phyloP scores from a whole-genome alignment of 305 asterid genomes.

The Andrographis paniculata region DNA sequence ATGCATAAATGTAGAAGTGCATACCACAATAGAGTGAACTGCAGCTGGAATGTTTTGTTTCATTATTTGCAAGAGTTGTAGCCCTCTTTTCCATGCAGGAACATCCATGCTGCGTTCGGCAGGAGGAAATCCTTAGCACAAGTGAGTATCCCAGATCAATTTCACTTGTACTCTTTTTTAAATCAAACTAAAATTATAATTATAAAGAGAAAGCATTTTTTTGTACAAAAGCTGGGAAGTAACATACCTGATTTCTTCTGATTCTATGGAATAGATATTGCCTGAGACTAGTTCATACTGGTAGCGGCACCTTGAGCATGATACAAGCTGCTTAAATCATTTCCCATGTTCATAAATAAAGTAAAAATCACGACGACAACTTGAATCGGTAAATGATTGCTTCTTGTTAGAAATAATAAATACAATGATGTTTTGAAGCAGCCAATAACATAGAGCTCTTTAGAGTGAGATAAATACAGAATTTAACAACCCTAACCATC shows the following conservation, averaged over 20 bases:
- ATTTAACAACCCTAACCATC: too few relatives aligned
- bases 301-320: conserved; percentile 93
- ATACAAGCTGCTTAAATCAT: conserved; percentile 50
- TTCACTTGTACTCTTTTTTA: conserved; percentile 18
- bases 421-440: too few relatives aligned
- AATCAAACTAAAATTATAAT: not conserved
- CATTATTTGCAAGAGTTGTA: conserved; percentile 56
- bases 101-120: conserved; percentile 99
- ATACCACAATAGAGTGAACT: conserved; percentile 90
- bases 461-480: too few relatives aligned
- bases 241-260: conserved; percentile 83
- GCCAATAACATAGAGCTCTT: too few relatives aligned
- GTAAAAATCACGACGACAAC: conserved; percentile 4
- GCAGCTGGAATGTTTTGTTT: conserved; percentile 86
- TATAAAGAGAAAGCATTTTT: conserved; percentile 15
- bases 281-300: conserved; percentile 90
- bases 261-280: conserved; percentile 57
- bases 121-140: conserved; percentile 99
- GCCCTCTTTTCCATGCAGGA: conserved; percentile 93
- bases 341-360: conserved; percentile 17
- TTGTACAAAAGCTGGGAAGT: conserved; percentile 11
- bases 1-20: conserved; percentile 7
- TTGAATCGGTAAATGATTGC: not conserved
- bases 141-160: conserved; percentile 87
- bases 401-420: too few relatives aligned